Evolutionary conservation across 208 protist species (phyloP), one percentile per base, ranked within the genome.

Genomic region (Acanthamoeba culbertsoni): DNA sequence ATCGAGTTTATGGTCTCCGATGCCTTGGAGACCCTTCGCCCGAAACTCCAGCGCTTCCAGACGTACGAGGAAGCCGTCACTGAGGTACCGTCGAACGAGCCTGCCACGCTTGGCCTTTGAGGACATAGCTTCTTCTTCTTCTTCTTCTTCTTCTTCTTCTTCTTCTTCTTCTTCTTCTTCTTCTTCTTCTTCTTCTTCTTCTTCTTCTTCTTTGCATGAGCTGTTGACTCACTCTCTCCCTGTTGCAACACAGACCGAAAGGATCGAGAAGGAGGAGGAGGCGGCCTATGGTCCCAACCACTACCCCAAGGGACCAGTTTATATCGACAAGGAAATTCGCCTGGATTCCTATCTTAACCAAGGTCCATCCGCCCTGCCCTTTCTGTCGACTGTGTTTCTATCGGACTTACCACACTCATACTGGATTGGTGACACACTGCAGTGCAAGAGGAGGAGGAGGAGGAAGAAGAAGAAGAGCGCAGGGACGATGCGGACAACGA

Each of bases 1-100:
- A 68, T 98, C 10, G 95, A 97, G 35, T 97, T 97, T 79, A 94
- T 93, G 65, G 53, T 98, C 5, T 82, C 94, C 23, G 97, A 98
- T 65, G 82, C 63, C 51, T n/a, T 98, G 6, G 91, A 95, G 62
- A 40, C 62, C 3, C 59, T 92, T 6, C 43, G 86, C 55, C 86
- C 86, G 31, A 92, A 92, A 28, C 43, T 92, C 26, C 37, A 77
- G 40, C 53, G 86, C 55, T 90, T 43, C 51, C 82, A 90, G 42
- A 90, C 53, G 37, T 90, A 43, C n/a, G 82, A 90, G 55, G 82
- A 90, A 40, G 82, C 55, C 51, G 55, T 59, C 55, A 68, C 4
- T 8, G 82, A 90, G 82, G 82, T 90, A 28, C 40, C 6, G 18
- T 31, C 33, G n/a, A n/a, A n/a, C n/a, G n/a, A n/a, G n/a, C n/a